Conservation (phyloP, 371 early-diverging fungal species). For the Saksenaea oblongispora region DNA sequence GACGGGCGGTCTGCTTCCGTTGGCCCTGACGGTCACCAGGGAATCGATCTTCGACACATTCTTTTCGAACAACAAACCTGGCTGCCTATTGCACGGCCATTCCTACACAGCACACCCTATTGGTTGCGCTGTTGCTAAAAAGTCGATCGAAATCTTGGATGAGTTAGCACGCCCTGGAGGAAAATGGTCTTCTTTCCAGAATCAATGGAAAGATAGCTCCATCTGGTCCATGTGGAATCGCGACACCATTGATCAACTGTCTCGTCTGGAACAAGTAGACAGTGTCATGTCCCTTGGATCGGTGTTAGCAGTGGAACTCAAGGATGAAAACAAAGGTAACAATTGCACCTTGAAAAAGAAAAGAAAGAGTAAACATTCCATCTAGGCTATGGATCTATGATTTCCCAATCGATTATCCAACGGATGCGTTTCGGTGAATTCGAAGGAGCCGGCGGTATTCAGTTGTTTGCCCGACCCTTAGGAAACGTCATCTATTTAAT, state of each 20-base stretch:
- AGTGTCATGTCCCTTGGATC: constrained; percentile 77
- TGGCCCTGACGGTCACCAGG: constrained; percentile 73
- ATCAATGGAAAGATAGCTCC: constrained; percentile 43
- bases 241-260: constrained; percentile 49
- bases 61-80: constrained; percentile 63
- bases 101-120: constrained; percentile 88
- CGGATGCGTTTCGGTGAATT: constrained; percentile 45
- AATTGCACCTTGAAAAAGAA: background rate
- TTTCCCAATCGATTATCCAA: constrained; percentile 49
- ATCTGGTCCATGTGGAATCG: constrained; percentile 65
- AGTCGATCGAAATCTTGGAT: constrained; percentile 58
- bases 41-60: constrained; percentile 70
- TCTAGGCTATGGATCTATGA: constrained; percentile 61
- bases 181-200: constrained; percentile 35
- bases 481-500: constrained; percentile 83
- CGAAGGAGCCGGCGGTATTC: constrained; percentile 36
- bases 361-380: background rate
- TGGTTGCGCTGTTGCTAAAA: constrained; percentile 75
- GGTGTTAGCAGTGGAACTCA: constrained; percentile 72
- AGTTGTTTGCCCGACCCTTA: constrained; percentile 68
- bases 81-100: constrained; percentile 82
- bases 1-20: constrained; percentile 78
- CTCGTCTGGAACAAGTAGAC: constrained; percentile 58
- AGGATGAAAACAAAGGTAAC: constrained; percentile 45
- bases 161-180: constrained; percentile 33